Evolutionary conservation across 2,329 filamentous ascomycete genomes (phyloP), one percentile per base, ranked within the genome.

Genomic region (Lasiodiplodia sp.): DNA sequence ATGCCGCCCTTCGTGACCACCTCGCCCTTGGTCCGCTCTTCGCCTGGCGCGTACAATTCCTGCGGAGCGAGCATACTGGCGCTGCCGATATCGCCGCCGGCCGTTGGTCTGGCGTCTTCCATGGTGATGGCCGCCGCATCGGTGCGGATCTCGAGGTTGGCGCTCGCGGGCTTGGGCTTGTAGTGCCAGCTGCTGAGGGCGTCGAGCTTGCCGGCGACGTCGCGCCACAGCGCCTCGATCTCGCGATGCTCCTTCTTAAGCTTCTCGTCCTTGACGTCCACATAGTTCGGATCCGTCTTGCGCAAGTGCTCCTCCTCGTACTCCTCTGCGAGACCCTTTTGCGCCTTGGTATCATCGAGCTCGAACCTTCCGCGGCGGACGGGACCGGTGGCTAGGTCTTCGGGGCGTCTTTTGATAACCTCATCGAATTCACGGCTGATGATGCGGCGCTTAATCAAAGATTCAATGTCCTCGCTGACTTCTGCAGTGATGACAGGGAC

Each of bases 281-380:
- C 87, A 76, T 93, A 97, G 44, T 88, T 90, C 71, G 93, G 91
- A 79, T 97, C 92, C 2, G 88, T 87, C 66, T 88, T 86, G 77
- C 92, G 91, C 71, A 95, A 84, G 79, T 97, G 93, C 73, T 98
- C 94, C 76, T 96, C 91, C 81, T 98, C 96, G 83, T 98, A 99
- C 63, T 97, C 86, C 75, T 97, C 94, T 0, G 94, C 95, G 14
- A 99, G 88, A 71, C 93, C 90, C 80, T 97, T 91, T 76, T 91
- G 88, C n/a, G 90, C 88, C 80, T 97, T 97, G 73, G 86, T 91
- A 79, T 98, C 94, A 74, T 96, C 92, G 12, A 98, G 85, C 71
- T 95, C 91, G 70, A 95, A 86, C 66, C 91, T 88, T 3, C 92
- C 92, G 70, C 93, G 88, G 37, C 91, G 88, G 3, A 87, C 84